phyloP scores from a whole-genome alignment of 169 alveolate species.

The Plasmodium inui region DNA sequence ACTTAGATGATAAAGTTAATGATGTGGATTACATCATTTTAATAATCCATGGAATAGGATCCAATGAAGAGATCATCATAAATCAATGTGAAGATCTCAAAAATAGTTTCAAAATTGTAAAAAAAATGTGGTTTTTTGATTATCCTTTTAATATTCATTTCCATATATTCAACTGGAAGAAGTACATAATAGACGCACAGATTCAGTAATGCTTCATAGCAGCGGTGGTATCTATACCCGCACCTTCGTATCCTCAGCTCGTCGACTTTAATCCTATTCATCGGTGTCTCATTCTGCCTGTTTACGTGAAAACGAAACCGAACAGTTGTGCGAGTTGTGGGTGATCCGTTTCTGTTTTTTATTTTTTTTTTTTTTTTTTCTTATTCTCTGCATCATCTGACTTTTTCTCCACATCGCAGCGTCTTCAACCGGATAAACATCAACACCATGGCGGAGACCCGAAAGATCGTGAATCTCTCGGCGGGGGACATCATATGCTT shows the following conservation, averaged over 20 bases:
- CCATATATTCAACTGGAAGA: conserved; percentile 83
- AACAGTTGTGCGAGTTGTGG: background rate
- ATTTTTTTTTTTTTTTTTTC: background rate
- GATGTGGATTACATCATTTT: conserved; percentile 80
- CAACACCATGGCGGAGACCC: conserved; percentile 65
- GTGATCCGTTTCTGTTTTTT: background rate
- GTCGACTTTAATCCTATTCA: background rate
- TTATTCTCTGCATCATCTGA: background rate
- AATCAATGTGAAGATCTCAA: conserved; percentile 81
- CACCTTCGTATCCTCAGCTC: background rate
- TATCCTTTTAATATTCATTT: conserved; percentile 78
- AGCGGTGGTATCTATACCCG: background rate
- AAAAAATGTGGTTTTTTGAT: conserved; percentile 83
- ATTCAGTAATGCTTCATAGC: conserved; percentile 73
- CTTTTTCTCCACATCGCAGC: background rate
- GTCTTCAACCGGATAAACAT: conserved; percentile 66
- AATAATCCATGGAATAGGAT: conserved; percentile 86
- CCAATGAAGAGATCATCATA: conserved; percentile 74
- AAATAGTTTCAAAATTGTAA: conserved; percentile 78
- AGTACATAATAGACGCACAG: conserved; percentile 85
- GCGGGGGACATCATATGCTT: conserved; percentile 84
- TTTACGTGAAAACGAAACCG: background rate
- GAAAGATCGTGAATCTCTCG: conserved; percentile 71
- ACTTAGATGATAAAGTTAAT: conserved; percentile 60
- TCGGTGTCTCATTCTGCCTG: background rate